Conservation (phyloP, 768 basidiomycete genomes). For the Exsudoporus frostii region DNA sequence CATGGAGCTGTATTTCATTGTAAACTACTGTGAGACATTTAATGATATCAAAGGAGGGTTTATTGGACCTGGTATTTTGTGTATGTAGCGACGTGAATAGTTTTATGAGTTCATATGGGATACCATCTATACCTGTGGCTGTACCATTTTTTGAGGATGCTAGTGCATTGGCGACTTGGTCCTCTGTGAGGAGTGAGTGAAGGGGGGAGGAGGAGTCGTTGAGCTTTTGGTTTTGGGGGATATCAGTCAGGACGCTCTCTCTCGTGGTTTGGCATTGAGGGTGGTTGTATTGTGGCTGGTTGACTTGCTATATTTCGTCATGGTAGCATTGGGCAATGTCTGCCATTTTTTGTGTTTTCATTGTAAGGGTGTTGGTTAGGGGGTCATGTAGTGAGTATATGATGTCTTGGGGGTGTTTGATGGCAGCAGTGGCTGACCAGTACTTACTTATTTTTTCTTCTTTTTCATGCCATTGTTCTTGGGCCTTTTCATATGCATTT, state of each 20-base stretch:
- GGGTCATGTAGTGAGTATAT: conserved; percentile 15
- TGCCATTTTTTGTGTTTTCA: conserved; percentile 30
- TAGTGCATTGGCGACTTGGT: background rate
- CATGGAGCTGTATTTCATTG: too few species aligned
- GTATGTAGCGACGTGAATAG: too few species aligned
- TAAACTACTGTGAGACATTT: too few species aligned
- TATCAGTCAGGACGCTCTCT: background rate
- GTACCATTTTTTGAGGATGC: too few species aligned
- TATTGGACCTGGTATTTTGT: too few species aligned
- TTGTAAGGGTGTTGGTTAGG: fast-evolving
- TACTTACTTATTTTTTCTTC: conserved; percentile 12
- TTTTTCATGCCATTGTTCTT: background rate
- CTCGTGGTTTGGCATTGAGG: background rate
- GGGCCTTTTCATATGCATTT: background rate
- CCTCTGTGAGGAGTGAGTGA: conserved; percentile 22
- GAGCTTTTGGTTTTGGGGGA: background rate
- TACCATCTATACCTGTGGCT: too few species aligned
- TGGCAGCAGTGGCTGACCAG: conserved; percentile 15
- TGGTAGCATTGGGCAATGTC: conserved; percentile 18
- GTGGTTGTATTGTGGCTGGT: background rate
- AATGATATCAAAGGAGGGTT: too few species aligned
- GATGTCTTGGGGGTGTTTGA: conserved; percentile 6
- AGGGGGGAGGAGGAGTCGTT: background rate
- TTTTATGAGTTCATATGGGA: too few species aligned
- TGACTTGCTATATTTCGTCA: conserved; percentile 18